Evolutionary conservation across 345 rosid species (phyloP).

Genomic region (Eucalyptus sp.): DNA sequence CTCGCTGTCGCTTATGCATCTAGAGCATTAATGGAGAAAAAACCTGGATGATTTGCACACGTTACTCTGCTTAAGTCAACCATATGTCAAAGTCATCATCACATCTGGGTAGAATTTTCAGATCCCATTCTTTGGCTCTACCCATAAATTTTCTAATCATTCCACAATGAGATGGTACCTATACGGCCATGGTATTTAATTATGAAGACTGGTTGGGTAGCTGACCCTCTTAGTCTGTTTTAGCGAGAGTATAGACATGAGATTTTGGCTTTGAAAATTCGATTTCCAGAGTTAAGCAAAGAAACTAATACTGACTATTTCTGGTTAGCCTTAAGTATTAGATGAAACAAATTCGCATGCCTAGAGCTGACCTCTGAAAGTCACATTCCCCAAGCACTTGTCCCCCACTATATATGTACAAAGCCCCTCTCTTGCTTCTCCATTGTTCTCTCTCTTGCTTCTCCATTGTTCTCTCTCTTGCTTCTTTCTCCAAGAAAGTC

Average conservation of each 20-base stretch:
- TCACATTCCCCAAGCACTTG: neutral
- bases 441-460: neutral
- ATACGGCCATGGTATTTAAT: neutral
- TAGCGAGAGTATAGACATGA: neutral
- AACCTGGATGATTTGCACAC: neutral
- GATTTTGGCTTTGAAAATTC: neutral
- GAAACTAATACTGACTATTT: neutral
- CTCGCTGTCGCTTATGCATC: neutral
- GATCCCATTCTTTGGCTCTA: neutral
- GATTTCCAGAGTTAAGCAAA: neutral
- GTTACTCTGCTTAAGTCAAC: neutral
- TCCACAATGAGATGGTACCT: neutral
- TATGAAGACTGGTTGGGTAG: neutral
- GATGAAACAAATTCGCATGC: neutral
- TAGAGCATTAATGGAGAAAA: neutral
- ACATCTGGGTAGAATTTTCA: neutral
- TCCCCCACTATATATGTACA: neutral
- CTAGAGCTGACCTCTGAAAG: neutral
- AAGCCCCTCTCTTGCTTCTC: neutral
- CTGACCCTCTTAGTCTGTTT: neutral
- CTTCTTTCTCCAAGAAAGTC: neutral
- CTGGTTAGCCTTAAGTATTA: neutral
- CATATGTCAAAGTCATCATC: neutral
- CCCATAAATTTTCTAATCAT: neutral
- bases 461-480: neutral